Percentiles rank a stretch among this genome's conserved stretches.
phyloP scores from a whole-genome alignment of 768 basidiomycete genomes.

The Cyclocybe aegerita region DNA sequence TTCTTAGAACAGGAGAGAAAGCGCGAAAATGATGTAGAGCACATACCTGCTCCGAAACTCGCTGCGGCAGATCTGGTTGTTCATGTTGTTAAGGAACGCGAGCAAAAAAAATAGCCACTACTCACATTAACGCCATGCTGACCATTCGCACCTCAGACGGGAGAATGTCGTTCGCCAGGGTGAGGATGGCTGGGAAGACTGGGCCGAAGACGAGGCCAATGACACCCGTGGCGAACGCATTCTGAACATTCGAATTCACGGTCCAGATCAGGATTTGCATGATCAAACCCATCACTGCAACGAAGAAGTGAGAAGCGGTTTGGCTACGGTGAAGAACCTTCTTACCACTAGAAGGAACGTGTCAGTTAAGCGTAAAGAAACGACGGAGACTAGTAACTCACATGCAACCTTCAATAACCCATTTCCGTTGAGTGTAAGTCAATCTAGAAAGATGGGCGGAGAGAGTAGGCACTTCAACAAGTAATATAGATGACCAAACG shows the following conservation, averaged over 20 bases:
- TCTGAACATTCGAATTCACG: conserved; percentile 43
- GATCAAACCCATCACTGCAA: conserved; percentile 36
- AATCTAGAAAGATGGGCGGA: conserved; percentile 26
- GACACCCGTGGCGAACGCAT: conserved; percentile 45
- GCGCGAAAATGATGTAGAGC: not conserved
- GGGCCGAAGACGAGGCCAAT: conserved; percentile 52
- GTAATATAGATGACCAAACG: not conserved
- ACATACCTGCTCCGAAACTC: conserved; percentile 45
- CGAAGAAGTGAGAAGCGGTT: not conserved
- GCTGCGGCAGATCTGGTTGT: conserved; percentile 40
- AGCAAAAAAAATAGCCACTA: not conserved
- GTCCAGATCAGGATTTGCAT: conserved; percentile 57
- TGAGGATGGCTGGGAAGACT: conserved; percentile 47
- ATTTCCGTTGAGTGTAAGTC: conserved; percentile 34
- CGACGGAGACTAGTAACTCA: conserved; percentile 26
- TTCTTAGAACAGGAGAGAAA: not conserved
- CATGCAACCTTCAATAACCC: conserved; percentile 28
- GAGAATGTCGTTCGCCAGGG: conserved; percentile 43
- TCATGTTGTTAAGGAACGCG: not conserved
- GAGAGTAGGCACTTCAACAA: not conserved
- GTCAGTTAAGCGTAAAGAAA: not conserved
- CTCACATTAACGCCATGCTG: conserved; percentile 54
- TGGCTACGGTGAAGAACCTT: not conserved
- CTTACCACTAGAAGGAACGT: conserved; percentile 2
- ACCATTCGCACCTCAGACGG: conserved; percentile 48